Base-by-base conservation (phyloP, 805 yeast genomes). In the Scheffersomyces ergatensis region DNA sequence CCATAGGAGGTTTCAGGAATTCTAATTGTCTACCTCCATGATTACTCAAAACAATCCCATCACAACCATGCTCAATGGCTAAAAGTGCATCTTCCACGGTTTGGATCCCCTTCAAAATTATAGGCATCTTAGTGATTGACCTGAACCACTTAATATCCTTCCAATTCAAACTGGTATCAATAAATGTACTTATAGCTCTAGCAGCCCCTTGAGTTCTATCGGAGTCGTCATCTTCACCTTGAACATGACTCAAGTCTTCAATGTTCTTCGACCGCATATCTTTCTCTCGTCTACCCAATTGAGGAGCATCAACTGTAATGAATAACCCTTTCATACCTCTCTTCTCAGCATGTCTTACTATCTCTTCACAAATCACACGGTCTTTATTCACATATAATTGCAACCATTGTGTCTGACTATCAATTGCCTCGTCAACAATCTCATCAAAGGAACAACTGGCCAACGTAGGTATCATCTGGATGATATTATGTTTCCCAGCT, bases 241-340 rank as follows among this genome's bases (percentile, higher is more conserved):
- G 74, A 37, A 73, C 77, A 58, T 71, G 72, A 12, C 76, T 62
- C 12, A 60, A 48, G 30, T 69, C 73, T 29, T 67, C 77, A 15
- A 67, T 62, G 46, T 76, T 76, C 57, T 85, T 84, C 41, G 80
- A 63, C 46, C 88, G 77, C 79, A 79, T 77, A 55, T 89, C 96
- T 62, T 88, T 89, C 62, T 90, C 97, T 51, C 97, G 79, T 47
- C 93, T 79, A 12, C 97, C 97, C 33, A 89, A 71, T 46, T 85
- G 84, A 5, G 97, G 97, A 0, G 97, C 96, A 69, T 89, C 97
- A 6, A 88, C 96, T 0, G 97, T 89, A 48, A 89, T 79, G 56
- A 89, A 89, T 25, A 89, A 69, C 3, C 93, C 96, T 53, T 83
- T 83, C 60, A 86, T 74, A 1, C 95, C 95, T 40, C 85, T 67